Evolutionary conservation across 1,139 yeast species (phyloP).

Genomic region (Kodamaea plutei): DNA sequence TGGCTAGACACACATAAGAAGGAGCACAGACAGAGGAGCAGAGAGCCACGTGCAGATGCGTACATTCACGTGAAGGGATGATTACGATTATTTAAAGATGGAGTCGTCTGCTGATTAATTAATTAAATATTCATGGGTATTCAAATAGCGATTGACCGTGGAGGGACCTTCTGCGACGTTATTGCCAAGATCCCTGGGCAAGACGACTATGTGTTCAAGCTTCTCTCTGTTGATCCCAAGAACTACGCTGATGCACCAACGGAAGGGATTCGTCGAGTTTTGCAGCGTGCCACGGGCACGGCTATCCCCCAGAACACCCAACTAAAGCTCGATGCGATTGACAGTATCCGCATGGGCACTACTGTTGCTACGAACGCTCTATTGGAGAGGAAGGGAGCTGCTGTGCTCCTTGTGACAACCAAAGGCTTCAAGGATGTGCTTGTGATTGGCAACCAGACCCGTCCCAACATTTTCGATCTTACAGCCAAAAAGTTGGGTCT

Average conservation of each 20-base stretch:
- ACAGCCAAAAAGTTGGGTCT: slow-evolving; percentile 22
- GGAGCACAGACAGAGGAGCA: too few species aligned
- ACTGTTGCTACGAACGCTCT: slow-evolving; percentile 23
- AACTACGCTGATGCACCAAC: slow-evolving; percentile 88
- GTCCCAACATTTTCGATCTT: slow-evolving; percentile 20
- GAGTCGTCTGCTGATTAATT: too few species aligned
- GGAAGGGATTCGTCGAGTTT: slow-evolving; percentile 79
- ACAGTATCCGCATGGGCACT: slow-evolving; percentile 20
- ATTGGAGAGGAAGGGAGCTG: slow-evolving; percentile 44
- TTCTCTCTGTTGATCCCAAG: slow-evolving; percentile 80
- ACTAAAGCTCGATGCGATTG: slow-evolving; percentile 15
- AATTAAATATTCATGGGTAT: too few species aligned
- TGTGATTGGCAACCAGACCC: slow-evolving; percentile 30
- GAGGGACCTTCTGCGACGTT: slow-evolving; percentile 90
- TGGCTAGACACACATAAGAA: too few species aligned
- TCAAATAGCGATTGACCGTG: slow-evolving; percentile 44
- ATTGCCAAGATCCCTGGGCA: slow-evolving; percentile 47
- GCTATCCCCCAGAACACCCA: slow-evolving; percentile 43
- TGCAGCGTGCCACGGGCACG: slow-evolving; percentile 53
- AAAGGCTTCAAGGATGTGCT: slow-evolving; percentile 49
- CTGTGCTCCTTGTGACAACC: slow-evolving; percentile 47
- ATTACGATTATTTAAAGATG: too few species aligned
- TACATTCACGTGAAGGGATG: too few species aligned
- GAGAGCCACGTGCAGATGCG: too few species aligned
- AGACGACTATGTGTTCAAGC: slow-evolving; percentile 47